Conservation (phyloP, 345 rosid species). For the Jatropha curcas region DNA sequence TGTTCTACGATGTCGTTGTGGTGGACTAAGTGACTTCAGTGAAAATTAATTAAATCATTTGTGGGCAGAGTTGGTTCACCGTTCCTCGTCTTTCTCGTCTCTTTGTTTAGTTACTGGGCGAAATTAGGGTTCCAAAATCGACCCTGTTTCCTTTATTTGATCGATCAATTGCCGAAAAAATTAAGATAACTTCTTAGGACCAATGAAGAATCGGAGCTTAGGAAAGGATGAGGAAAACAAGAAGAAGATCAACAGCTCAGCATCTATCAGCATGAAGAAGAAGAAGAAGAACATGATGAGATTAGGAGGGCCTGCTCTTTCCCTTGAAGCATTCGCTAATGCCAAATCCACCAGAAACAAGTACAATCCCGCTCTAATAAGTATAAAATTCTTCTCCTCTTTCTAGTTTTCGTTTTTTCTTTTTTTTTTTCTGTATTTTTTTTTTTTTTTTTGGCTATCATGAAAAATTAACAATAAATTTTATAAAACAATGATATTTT, state of each 20-base stretch:
- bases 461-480: too few species aligned
- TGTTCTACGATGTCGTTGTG: too few species aligned
- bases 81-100: too few species aligned
- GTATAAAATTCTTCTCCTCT: constrained; percentile 28
- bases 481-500: too few species aligned
- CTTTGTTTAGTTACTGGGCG: not conserved
- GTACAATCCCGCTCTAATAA: constrained; percentile 68
- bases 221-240: constrained; percentile 5
- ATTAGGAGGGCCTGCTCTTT: constrained; percentile 77
- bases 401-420: too few species aligned
- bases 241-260: constrained; percentile 22
- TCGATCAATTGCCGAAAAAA: not conserved
- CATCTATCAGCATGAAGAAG: constrained; percentile 16
- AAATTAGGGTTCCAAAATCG: constrained; percentile 11
- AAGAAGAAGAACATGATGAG: constrained; percentile 67
- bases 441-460: not conserved
- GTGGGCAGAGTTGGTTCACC: too few species aligned
- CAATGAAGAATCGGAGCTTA: constrained; percentile 43
- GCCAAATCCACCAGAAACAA: constrained; percentile 46
- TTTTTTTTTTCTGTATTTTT: too few species aligned
- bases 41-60: too few species aligned
- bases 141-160: not conserved
- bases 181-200: not conserved
- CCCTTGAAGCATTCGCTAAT: constrained; percentile 77
- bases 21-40: too few species aligned